Percentiles rank a stretch among this genome's conserved stretches.
These are phyloP conservation scores for Fraxinus americana DNA, from an alignment of 257 asterid genomes.

Conservation along the genomic window DNA sequence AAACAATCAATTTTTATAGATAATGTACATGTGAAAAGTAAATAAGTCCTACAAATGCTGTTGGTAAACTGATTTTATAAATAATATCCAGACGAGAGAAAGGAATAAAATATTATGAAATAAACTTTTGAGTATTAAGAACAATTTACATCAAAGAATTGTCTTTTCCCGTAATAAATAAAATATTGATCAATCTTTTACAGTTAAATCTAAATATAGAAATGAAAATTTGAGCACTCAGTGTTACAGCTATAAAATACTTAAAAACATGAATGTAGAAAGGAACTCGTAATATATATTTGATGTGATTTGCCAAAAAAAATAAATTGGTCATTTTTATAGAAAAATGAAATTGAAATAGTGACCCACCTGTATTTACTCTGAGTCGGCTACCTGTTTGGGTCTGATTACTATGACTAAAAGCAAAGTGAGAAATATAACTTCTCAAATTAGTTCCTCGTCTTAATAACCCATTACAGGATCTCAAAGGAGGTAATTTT, in stretches of 20 bases:
- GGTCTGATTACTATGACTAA: not conserved
- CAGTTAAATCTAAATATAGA: not conserved
- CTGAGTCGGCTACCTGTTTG: not conserved
- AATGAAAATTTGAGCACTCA: not conserved
- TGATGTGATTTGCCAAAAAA: not conserved
- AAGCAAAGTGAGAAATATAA: not conserved
- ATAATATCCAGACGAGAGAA: not conserved
- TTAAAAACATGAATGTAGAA: not conserved
- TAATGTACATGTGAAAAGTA: not conserved
- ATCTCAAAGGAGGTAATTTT: not conserved
- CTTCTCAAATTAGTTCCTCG: not conserved
- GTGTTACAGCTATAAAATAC: not conserved
- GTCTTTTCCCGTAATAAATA: no score
- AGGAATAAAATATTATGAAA: no score
- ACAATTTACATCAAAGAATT: not conserved
- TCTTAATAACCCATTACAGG: not conserved
- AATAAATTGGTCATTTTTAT: no score
- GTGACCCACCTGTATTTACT: not conserved
- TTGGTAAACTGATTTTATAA: not conserved
- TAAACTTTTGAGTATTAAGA: not conserved
- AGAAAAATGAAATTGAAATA: not conserved
- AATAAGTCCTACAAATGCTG: not conserved
- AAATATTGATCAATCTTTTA: not conserved
- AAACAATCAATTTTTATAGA: not conserved
- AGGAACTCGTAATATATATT: not conserved